phyloP scores from a whole-genome alignment of 441 rosid genomes.

The Adansonia grandidieri region DNA sequence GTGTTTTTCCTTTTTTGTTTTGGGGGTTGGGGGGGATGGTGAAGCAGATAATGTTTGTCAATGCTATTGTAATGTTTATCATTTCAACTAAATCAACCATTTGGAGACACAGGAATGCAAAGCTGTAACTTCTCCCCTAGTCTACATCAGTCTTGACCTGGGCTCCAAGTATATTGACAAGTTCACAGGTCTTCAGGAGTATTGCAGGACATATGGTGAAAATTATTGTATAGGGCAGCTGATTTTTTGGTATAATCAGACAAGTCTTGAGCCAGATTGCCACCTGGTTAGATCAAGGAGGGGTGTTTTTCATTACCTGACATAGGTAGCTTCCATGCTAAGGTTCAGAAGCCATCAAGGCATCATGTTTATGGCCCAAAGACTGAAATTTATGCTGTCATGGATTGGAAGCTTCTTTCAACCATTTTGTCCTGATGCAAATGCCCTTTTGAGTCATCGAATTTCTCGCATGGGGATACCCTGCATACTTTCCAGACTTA shows the following conservation, averaged over 20 bases:
- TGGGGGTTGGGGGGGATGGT: background rate
- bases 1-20: background rate
- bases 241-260: slow-evolving; percentile 94
- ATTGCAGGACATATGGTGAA: slow-evolving; percentile 84
- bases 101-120: slow-evolving; percentile 63
- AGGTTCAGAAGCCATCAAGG: slow-evolving; percentile 80
- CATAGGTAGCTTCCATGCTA: slow-evolving; percentile 84
- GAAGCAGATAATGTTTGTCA: background rate
- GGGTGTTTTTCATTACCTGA: slow-evolving; percentile 94
- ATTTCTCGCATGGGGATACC: background rate
- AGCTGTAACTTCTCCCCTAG: slow-evolving; percentile 85
- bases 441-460: background rate
- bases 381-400: slow-evolving; percentile 75
- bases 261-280: slow-evolving; percentile 78
- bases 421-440: slow-evolving; percentile 15
- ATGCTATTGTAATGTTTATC: slow-evolving; percentile 12
- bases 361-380: slow-evolving; percentile 87
- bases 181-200: slow-evolving; percentile 70
- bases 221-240: slow-evolving; percentile 97
- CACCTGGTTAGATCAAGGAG: slow-evolving; percentile 71
- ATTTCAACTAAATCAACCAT: slow-evolving; percentile 29
- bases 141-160: slow-evolving; percentile 87
- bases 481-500: background rate
- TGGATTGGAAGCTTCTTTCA: slow-evolving; percentile 66
- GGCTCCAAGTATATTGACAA: slow-evolving; percentile 85